These are phyloP conservation scores for Ceriops tagal DNA, from an alignment of 345 rosid species.

Conservation along the genomic window DNA sequence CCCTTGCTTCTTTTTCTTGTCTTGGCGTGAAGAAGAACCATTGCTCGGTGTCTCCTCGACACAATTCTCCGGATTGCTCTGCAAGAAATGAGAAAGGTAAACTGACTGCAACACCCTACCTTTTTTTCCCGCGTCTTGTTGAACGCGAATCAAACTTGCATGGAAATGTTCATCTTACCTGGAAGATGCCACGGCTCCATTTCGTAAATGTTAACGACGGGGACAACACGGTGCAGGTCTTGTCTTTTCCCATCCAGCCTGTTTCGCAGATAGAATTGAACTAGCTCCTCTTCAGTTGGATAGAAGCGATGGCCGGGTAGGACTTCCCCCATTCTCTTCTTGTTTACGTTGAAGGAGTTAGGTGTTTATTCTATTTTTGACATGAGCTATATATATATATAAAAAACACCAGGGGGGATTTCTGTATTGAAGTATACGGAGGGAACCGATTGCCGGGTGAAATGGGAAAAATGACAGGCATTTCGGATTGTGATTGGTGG, in stretches of 20 bases:
- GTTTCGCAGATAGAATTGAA: conserved; percentile 70
- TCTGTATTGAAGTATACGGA: background rate
- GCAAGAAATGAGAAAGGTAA: conserved; percentile 21
- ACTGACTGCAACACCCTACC: background rate
- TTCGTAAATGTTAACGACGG: conserved; percentile 50
- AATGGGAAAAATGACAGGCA: conserved; percentile 35
- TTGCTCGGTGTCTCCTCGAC: conserved; percentile 70
- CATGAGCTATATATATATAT: background rate
- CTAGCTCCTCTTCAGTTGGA: conserved; percentile 90
- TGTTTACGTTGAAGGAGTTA: background rate
- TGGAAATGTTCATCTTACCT: conserved; percentile 29
- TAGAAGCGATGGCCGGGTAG: conserved; percentile 68
- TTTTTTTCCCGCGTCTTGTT: too few relatives aligned
- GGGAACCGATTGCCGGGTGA: conserved; percentile 47
- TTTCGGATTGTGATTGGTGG: conserved; percentile 7
- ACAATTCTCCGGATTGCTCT: conserved; percentile 63
- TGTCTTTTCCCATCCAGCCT: conserved; percentile 52
- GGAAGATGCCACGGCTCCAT: conserved; percentile 77
- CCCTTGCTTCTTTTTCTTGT: conserved; percentile 79
- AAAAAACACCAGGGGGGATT: conserved; percentile 8
- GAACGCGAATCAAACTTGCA: too few relatives aligned
- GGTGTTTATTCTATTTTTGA: background rate
- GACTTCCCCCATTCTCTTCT: conserved; percentile 30
- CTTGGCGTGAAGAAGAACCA: conserved; percentile 92
- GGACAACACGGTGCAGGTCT: conserved; percentile 59